phyloP scores from a whole-genome alignment of 306 rosid genomes.

The Trifolium subterraneum region DNA sequence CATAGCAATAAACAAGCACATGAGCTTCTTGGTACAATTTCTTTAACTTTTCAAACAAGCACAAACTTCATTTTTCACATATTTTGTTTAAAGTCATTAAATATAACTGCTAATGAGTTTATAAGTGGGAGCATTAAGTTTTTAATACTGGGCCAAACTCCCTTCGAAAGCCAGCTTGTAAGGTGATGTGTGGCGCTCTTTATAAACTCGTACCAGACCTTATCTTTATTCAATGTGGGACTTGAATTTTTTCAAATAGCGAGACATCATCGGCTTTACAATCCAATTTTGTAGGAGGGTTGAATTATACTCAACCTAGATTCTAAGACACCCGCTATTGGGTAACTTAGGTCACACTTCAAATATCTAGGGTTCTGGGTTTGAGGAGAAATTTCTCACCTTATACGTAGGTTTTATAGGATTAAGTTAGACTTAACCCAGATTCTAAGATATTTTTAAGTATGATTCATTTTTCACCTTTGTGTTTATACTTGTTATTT shows the following conservation, averaged over 20 bases:
- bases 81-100: not conserved
- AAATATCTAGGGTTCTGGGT: not conserved
- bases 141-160: not conserved
- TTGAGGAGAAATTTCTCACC: not conserved
- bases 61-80: not conserved
- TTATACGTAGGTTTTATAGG: not conserved
- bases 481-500: not conserved
- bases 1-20: slow-evolving; percentile 28
- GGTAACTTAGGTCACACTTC: not conserved
- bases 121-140: not conserved
- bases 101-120: not conserved
- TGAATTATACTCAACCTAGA: not conserved
- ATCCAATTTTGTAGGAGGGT: not conserved
- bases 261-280: not conserved
- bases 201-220: not conserved
- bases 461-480: not conserved
- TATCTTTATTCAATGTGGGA: not conserved
- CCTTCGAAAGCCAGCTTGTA: not conserved
- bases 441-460: not conserved
- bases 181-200: not conserved
- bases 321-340: not conserved
- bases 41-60: not conserved
- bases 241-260: not conserved
- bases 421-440: not conserved
- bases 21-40: slow-evolving; percentile 17